Conservation (phyloP, 78 protist genomes). For the slime mould (Dictyostelium discoideum) region dicty_2.7 NC_007088.5:3860501-3861000, state of each 20-base stretch:
- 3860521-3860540: constrained; percentile 19
- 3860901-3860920: neutral
- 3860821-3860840: constrained; percentile 83
- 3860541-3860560: constrained; percentile 47
- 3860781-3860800: neutral
- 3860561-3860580: constrained; percentile 84
- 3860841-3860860: constrained; percentile 88
- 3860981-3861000: neutral
- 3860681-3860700: neutral
- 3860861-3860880: constrained; percentile 91
- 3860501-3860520: neutral
- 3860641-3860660: constrained; percentile 24
- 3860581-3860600: constrained; percentile 71
- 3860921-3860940: neutral
- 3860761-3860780: neutral
- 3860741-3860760: neutral
- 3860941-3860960: neutral
- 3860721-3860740: neutral
- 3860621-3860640: constrained; percentile 29
- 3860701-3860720: neutral
- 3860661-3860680: constrained; percentile 53
- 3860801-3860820: constrained; percentile 24
- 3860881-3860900: constrained; percentile 75
- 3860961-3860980: neutral
- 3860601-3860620: constrained; percentile 41